Percentiles rank a stretch among this genome's conserved stretches.
phyloP scores from a whole-genome alignment of 2,329 filamentous ascomycete species.

The Acephala macrosclerotiorum region DNA sequence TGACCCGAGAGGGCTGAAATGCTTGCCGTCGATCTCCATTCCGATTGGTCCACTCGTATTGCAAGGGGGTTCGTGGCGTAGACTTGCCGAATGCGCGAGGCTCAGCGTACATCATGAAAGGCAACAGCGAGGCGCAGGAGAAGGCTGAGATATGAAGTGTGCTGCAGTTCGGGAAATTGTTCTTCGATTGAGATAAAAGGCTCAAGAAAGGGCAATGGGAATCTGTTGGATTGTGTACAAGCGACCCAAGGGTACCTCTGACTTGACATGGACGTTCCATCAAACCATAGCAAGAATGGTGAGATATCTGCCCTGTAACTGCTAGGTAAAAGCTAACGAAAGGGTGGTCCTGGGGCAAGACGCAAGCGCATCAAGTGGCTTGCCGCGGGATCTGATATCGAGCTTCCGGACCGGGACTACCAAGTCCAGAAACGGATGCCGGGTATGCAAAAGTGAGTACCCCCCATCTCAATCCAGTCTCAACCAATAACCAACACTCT shows the following conservation, averaged over 20 bases:
- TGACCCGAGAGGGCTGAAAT: conserved; percentile 1
- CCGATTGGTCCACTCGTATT: conserved; percentile 10
- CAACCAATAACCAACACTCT: background rate
- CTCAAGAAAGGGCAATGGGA: background rate
- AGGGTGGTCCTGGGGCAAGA: no score
- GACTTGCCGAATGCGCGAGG: background rate
- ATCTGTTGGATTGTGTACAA: background rate
- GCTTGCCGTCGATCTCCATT: background rate
- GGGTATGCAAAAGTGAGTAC: conserved; percentile 18
- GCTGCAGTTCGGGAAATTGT: background rate
- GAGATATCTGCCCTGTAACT: background rate
- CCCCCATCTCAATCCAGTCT: background rate
- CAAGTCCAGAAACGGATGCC: conserved; percentile 11
- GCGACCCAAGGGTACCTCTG: no score
- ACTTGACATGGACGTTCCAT: background rate
- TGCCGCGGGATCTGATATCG: conserved; percentile 3
- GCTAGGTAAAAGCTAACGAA: background rate
- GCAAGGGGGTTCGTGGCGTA: background rate
- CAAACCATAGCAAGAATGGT: background rate
- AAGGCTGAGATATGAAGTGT: background rate
- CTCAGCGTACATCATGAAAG: background rate
- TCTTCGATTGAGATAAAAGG: background rate
- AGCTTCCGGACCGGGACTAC: background rate
- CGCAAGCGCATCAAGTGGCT: background rate
- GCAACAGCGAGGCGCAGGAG: conserved; percentile 1